phyloP scores from a whole-genome alignment of 805 yeast genomes.

The Isabelozyma pseudorhagii region DNA sequence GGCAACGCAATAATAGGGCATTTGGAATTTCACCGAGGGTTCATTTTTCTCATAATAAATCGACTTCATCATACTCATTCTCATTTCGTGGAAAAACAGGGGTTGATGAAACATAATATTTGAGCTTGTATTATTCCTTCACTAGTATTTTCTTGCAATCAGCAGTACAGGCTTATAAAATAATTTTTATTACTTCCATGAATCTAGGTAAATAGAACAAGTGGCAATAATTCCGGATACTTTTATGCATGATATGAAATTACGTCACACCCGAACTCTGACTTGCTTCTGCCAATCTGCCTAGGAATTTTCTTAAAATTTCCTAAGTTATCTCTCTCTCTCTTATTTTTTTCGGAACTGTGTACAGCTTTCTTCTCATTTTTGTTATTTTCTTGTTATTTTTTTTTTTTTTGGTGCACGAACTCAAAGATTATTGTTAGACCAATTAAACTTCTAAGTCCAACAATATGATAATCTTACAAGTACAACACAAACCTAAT shows the following conservation, averaged over 20 bases:
- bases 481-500: too few relatives aligned
- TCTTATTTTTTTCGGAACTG: not conserved
- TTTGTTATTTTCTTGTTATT: not conserved
- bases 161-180: not conserved
- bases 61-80: not conserved
- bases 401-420: conserved; percentile 1
- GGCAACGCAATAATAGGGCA: not conserved
- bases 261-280: not conserved
- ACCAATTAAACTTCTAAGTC: not conserved
- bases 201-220: not conserved
- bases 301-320: not conserved
- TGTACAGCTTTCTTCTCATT: not conserved
- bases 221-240: not conserved
- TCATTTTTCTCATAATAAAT: not conserved
- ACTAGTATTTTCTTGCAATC: not conserved
- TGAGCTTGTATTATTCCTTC: not conserved
- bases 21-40: not conserved
- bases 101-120: not conserved
- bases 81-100: not conserved
- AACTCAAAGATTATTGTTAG: not conserved
- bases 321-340: not conserved
- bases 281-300: not conserved
- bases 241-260: not conserved
- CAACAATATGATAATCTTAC: too few relatives aligned
- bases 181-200: not conserved